A percentile compares a stretch with the other conserved stretches of the same genome.
Conservation (phyloP, 805 yeast genomes). For the Saccharomyces paradoxus region DNA sequence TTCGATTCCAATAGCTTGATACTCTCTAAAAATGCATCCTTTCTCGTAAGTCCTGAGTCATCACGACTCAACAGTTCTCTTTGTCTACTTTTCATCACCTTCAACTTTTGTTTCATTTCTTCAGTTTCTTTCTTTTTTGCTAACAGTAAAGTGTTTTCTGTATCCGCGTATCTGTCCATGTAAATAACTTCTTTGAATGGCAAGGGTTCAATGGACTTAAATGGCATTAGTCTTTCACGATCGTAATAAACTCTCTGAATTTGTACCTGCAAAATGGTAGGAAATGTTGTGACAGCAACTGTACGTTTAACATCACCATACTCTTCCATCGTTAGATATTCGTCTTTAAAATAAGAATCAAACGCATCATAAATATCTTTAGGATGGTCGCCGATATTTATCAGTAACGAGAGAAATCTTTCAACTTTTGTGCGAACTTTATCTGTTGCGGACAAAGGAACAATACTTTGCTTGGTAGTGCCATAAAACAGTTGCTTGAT, state of each 20-base stretch:
- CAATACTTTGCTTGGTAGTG: conserved; percentile 67
- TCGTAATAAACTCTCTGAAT: conserved; percentile 92
- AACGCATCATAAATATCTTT: conserved; percentile 83
- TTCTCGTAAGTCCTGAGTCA: conserved; percentile 41
- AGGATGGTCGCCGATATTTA: conserved; percentile 83
- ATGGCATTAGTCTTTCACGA: conserved; percentile 59
- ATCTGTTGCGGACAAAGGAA: conserved; percentile 35
- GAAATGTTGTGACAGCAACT: conserved; percentile 61
- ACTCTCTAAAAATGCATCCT: conserved; percentile 49
- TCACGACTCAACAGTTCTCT: conserved; percentile 37
- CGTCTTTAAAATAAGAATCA: conserved; percentile 70
- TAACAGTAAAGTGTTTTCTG: conserved; percentile 47
- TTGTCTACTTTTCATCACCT: conserved; percentile 37
- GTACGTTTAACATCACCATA: conserved; percentile 70
- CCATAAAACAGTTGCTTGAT: conserved; percentile 80
- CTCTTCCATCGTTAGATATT: conserved; percentile 53
- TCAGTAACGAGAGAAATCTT: conserved; percentile 70
- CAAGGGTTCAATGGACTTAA: conserved; percentile 74
- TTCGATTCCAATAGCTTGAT: conserved; percentile 45
- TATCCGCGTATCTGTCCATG: conserved; percentile 81
- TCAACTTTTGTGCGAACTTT: conserved; percentile 51
- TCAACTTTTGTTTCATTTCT: conserved; percentile 52
- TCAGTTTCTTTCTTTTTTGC: conserved; percentile 46
- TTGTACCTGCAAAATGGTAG: conserved; percentile 81
- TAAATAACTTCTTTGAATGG: conserved; percentile 72